Evolutionary conservation across 768 basidiomycete genomes (phyloP).

Genomic region (Filobasidium wieringae): DNA sequence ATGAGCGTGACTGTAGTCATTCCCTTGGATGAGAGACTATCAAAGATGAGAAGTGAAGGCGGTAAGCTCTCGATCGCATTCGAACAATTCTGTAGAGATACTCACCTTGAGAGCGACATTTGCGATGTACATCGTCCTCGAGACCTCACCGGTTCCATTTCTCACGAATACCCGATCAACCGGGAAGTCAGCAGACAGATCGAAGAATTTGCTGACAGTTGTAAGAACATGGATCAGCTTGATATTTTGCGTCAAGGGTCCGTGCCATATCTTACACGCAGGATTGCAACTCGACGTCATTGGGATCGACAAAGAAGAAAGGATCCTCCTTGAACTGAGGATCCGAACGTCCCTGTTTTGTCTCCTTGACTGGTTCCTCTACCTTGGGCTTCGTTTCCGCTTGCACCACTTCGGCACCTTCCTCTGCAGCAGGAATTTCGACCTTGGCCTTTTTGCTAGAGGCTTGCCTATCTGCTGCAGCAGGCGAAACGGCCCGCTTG

Average conservation of each 20-base stretch:
- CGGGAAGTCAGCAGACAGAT: constrained; percentile 62
- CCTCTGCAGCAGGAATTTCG: constrained; percentile 45
- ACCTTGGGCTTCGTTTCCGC: background rate
- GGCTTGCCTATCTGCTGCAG: constrained; percentile 8
- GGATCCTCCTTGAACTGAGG: constrained; percentile 73
- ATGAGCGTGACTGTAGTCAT: constrained; percentile 71
- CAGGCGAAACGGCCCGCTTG: constrained; percentile 29
- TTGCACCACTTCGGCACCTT: constrained; percentile 18
- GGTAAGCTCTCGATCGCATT: background rate
- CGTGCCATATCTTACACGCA: constrained; percentile 53
- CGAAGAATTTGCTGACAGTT: constrained; percentile 53
- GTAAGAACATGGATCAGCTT: background rate
- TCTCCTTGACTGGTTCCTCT: constrained; percentile 24
- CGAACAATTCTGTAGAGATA: background rate
- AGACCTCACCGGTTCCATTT: constrained; percentile 49
- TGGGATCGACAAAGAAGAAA: constrained; percentile 63
- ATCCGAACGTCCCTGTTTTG: constrained; percentile 30
- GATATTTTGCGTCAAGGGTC: background rate
- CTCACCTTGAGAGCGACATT: constrained; percentile 64
- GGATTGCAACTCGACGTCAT: constrained; percentile 56
- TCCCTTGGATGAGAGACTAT: constrained; percentile 56
- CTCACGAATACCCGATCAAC: constrained; percentile 68
- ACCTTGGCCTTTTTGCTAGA: constrained; percentile 9
- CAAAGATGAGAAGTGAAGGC: background rate
- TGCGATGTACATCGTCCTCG: constrained; percentile 72